A percentile compares a stretch with the other conserved stretches of the same genome.
Evolutionary conservation across 495 filamentous ascomycete species (phyloP).

Genomic region (Oleoguttula mirabilis): DNA sequence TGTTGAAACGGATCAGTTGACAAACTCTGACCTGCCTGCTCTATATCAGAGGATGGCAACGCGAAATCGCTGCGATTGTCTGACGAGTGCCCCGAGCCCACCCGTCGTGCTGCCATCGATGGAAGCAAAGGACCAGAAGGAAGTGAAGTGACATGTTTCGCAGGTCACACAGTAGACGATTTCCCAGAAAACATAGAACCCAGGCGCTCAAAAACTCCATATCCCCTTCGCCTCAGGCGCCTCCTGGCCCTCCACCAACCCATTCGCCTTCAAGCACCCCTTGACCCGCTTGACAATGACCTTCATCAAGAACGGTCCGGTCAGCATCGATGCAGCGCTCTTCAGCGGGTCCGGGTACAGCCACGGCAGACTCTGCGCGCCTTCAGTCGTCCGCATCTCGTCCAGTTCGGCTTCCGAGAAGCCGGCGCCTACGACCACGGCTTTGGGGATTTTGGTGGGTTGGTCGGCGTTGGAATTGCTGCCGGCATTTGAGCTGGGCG

Average conservation of each 20-base stretch:
- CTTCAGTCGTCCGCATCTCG: slow-evolving; percentile 5
- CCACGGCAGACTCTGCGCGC: slow-evolving; percentile 10
- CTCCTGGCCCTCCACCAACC: slow-evolving; percentile 9
- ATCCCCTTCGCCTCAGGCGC: not conserved
- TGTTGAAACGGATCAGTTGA: no score
- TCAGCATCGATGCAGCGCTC: slow-evolving; percentile 1
- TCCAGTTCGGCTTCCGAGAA: slow-evolving; percentile 9
- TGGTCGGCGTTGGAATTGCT: slow-evolving; percentile 1
- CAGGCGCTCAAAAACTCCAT: slow-evolving; percentile 8
- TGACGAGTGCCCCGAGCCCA: no score
- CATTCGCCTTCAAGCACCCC: slow-evolving; percentile 7
- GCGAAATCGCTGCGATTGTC: no score
- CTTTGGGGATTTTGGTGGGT: slow-evolving; percentile 1
- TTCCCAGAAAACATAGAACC: no score
- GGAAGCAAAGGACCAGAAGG: no score
- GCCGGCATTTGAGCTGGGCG: slow-evolving; percentile 7
- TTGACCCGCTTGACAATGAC: slow-evolving; percentile 12
- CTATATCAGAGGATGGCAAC: no score
- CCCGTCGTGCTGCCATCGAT: no score
- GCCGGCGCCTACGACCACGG: slow-evolving; percentile 14
- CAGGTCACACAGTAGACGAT: no score
- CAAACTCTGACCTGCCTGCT: no score
- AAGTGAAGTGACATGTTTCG: no score
- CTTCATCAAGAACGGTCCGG: slow-evolving; percentile 6
- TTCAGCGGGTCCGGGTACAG: slow-evolving; percentile 15